Evolutionary conservation across 2,329 filamentous ascomycete genomes (phyloP).

Genomic region (Paecilomyces sp.): DNA sequence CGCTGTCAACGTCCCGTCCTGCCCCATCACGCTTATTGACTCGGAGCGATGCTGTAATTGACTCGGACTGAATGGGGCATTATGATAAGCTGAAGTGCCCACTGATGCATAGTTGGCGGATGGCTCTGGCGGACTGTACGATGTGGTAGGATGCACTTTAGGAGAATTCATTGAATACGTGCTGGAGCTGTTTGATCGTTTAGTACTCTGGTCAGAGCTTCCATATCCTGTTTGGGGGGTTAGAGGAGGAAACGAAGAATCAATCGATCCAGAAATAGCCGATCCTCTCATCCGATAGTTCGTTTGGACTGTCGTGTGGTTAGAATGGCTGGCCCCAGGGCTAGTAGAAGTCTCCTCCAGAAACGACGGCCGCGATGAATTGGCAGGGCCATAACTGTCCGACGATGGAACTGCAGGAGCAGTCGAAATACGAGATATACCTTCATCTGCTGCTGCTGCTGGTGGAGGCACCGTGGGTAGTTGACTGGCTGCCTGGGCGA

Average conservation of each 20-base stretch:
- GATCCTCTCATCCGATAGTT: background rate
- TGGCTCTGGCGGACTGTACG: constrained; percentile 20
- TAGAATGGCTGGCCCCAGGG: background rate
- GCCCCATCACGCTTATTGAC: background rate
- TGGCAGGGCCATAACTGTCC: background rate
- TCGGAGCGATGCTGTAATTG: constrained; percentile 10
- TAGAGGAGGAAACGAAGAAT: constrained; percentile 18
- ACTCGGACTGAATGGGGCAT: constrained; percentile 8
- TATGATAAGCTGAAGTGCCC: constrained; percentile 3
- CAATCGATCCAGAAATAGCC: constrained; percentile 21
- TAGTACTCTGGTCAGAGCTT: constrained; percentile 15
- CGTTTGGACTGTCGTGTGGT: background rate
- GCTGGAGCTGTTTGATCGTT: constrained; percentile 19
- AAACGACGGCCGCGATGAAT: background rate
- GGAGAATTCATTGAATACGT: constrained; percentile 22
- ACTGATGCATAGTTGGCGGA: constrained; percentile 12
- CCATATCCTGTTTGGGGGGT: constrained; percentile 16
- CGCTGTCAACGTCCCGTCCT: constrained; percentile 2
- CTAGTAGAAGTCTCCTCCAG: background rate
- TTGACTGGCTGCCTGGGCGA: constrained; percentile 26
- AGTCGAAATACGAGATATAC: constrained; percentile 8
- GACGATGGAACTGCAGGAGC: constrained; percentile 4
- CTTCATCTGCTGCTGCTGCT: constrained; percentile 17
- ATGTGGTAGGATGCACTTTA: constrained; percentile 14
- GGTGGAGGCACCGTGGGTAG: constrained; percentile 9